Percentiles rank a stretch among this genome's conserved stretches.
These are phyloP conservation scores for Talaromyces adpressus DNA, from an alignment of 495 filamentous ascomycete species.

Conservation along the genomic window DNA sequence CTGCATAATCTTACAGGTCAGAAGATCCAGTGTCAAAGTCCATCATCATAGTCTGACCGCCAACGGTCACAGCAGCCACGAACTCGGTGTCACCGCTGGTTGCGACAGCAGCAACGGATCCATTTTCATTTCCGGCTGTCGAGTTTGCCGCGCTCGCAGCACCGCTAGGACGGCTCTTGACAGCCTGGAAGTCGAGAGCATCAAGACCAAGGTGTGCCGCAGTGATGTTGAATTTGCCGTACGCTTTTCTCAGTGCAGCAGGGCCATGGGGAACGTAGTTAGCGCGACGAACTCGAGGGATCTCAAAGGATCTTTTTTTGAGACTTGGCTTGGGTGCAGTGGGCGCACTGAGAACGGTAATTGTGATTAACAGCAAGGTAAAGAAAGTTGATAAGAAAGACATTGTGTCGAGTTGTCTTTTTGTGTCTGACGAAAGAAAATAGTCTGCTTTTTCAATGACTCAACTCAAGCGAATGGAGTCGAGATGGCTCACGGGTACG, in stretches of 20 bases:
- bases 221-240: constrained; percentile 53
- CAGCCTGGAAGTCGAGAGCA: constrained; percentile 29
- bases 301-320: constrained; percentile 46
- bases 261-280: constrained; percentile 48
- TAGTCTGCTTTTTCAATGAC: constrained; percentile 8
- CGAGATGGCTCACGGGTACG: not conserved
- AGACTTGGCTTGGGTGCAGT: constrained; percentile 15
- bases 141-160: constrained; percentile 14
- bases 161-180: constrained; percentile 13
- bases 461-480: not conserved
- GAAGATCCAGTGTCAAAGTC: constrained; percentile 82
- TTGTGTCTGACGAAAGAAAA: not conserved
- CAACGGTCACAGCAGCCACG: constrained; percentile 62
- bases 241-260: constrained; percentile 51
- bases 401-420: constrained; percentile 3
- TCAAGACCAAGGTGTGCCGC: constrained; percentile 21
- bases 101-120: constrained; percentile 54
- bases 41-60: constrained; percentile 65
- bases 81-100: constrained; percentile 61
- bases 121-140: constrained; percentile 21
- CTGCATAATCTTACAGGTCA: constrained; percentile 60
- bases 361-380: not conserved
- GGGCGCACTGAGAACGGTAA: constrained; percentile 27
- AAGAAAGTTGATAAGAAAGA: not conserved
- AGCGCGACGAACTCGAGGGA: constrained; percentile 49